Base-by-base conservation (phyloP, 805 yeast genomes). In the Candida namnaoensis region DNA sequence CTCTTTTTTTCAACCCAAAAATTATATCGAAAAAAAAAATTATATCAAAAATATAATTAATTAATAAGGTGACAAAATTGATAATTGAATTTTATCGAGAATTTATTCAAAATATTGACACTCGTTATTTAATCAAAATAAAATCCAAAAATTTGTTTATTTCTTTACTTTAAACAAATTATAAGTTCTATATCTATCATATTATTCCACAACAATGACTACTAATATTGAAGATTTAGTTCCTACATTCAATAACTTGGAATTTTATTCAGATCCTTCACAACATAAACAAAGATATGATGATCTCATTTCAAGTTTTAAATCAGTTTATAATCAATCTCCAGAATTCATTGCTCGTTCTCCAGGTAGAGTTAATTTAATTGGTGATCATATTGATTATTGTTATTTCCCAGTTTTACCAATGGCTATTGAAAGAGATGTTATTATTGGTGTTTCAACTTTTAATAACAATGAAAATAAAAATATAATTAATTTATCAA, bases 331-430 rank as follows among this genome's bases (percentile, higher is more conserved):
- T 47, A 67, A 60, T 40, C 51, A 51, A 25, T 51, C 56, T 7
- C 72, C 75, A 5, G 70, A 67, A 32, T 71, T 78, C 52, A 58
- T 76, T 34, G 63, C 79, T 23, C 66, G 88, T 39, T 74, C 84
- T 13, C 88, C 90, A n/a, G 88, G 88, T 30, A 64, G 90, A 50
- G 88, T 82, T 41, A 82, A 81, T 56, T 62, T 82, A 44, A 78
- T 82, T 42, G 88, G 90, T 33, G 88, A 82, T 49, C 90, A 82
- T 54, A 76, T 82, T 42, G 88, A 82, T 60, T 82, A 81, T 56
- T 73, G 76, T 48, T 71, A 73, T 51, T 82, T 77, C 55, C 70
- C 85, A 7, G 83, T 78, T 10, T 66, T 82, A 48, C 88, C 88
- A 14, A 76, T 82, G 80, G 88, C 90, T 4, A 75, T 82, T 33